Evolutionary conservation across 495 filamentous ascomycete genomes (phyloP), one percentile per base, ranked within the genome.

Genomic region (Penicillium silybi): DNA sequence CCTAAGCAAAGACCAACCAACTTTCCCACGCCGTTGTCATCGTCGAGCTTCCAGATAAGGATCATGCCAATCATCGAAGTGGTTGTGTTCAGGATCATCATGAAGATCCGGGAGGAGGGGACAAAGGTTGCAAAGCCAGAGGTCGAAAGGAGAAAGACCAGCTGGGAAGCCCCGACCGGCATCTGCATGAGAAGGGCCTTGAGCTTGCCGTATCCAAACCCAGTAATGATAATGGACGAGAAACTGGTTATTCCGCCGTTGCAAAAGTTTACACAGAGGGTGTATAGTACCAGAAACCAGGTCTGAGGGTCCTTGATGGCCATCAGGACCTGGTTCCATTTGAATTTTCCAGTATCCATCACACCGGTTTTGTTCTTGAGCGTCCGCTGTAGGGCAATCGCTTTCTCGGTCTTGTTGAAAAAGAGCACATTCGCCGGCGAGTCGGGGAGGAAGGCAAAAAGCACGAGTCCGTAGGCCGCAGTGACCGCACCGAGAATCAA

Each of bases 291-390:
- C 4, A 74, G 46, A 26, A 68, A 57, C 71, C 71, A 85, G 2
- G 66, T 79, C 53, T 80, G 77, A 0, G 78, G 80, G 60, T 84
- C 69, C 10, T 64, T 62, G 13, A 82, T 54, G 1, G 78, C 73
- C 62, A 80, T 68, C 45, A 61, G 65, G 16, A 76, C 76, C 34
- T 86, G 83, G n/a, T 73, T 63, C 70, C 69, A 79, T 48, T 76
- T 77, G 57, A 83, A 85, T 13, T 71, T 67, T 18, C 81, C 82
- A 13, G 74, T 78, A 27, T 82, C 79, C 25, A 83, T 67, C 15
- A 83, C 80, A 32, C 71, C 69, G 10, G 80, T 80, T 54, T 84
- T 79, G 42, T 85, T 85, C n/a, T 68, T 67, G 4, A 80, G 67
- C 7, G 82, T 79, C 26, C 82, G 70, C 59, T 84, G 77, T 10